phyloP scores from a whole-genome alignment of 1,284 basidiomycete species.

The Limonomyces culmigenus region DNA sequence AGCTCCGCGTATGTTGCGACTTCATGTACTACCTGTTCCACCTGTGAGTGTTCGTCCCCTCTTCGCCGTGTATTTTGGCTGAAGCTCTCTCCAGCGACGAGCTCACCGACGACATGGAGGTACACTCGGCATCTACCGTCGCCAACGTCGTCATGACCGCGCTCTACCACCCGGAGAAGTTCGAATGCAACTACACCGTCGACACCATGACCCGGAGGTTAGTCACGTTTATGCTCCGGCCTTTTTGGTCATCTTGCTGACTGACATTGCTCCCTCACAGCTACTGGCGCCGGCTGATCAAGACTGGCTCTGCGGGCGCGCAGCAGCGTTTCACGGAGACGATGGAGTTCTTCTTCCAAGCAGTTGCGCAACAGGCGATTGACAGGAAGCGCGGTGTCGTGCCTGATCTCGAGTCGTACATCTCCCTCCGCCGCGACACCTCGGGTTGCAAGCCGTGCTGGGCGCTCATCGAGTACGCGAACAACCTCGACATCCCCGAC shows the following conservation, averaged over 20 bases:
- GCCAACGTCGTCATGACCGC: slow-evolving; percentile 11
- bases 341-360: slow-evolving; percentile 14
- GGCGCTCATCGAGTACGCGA: slow-evolving; percentile 15
- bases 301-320: not conserved
- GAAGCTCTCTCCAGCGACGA: slow-evolving; percentile 11
- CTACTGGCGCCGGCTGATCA: slow-evolving; percentile 4
- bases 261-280: slow-evolving; percentile 1
- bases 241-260: not conserved
- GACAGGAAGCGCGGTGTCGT: slow-evolving; percentile 10
- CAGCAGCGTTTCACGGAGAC: slow-evolving; percentile 11
- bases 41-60: no score
- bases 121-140: slow-evolving; percentile 2
- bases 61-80: not conserved
- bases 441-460: slow-evolving; percentile 16
- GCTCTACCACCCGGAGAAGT: slow-evolving; percentile 8
- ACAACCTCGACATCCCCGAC: slow-evolving; percentile 15
- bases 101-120: slow-evolving; percentile 8
- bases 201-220: slow-evolving; percentile 1
- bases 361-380: slow-evolving; percentile 11
- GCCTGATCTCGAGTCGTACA: slow-evolving; percentile 15
- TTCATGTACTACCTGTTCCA: slow-evolving; percentile 10
- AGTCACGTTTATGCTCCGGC: not conserved
- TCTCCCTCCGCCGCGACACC: slow-evolving; percentile 13
- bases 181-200: slow-evolving; percentile 4
- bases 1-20: slow-evolving; percentile 12